Evolutionary conservation across 2,329 filamentous ascomycete genomes (phyloP), one percentile per base, ranked within the genome.

Genomic region (Penicillium brevicompactum): DNA sequence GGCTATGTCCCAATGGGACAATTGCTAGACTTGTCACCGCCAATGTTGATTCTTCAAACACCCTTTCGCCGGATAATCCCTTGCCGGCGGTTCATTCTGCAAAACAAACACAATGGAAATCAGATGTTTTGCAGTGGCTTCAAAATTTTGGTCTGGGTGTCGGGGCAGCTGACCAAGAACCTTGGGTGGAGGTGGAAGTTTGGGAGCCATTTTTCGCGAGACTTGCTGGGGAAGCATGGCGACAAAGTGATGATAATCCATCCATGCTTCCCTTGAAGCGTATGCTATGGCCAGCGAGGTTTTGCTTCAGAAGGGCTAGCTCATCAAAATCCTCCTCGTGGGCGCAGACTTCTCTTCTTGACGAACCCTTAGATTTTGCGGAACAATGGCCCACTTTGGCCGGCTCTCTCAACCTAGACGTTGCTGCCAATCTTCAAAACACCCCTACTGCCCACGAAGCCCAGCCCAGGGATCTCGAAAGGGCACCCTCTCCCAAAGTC

Each of bases 281-380:
- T 22, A 72, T 78, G 49, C 64, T 77, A 48, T 80, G 77, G 77
- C 77, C 77, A 18, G 72, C 75, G 30, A 65, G 68, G 21, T 74
- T 75, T 56, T 78, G 74, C 61, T 79, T 79, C 58, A 66, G 61
- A 52, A 70, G 75, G 46, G 61, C 61, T 41, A 67, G 59, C n/a
- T 47, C 55, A 21, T 50, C 58, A 44, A 57, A 51, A n/a, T 43
- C 52, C 16, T 56, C 56, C 38, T 64, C 67, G 41, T 59, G 46
- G 46, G 44, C 62, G 3, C 55, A 66, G 42, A 44, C 49, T 43
- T 51, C 61, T 10, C 55, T 67, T 46, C 48, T 56, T 14, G 57
- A 69, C 48, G 75, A 77, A 55, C 76, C 77, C 34, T 61, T 80
- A 49, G 70, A 73, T 22, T 78, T 78, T 58, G 74, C 75, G 41